Conservation (phyloP, 306 rosid species). For the Quercus ilex region DNA sequence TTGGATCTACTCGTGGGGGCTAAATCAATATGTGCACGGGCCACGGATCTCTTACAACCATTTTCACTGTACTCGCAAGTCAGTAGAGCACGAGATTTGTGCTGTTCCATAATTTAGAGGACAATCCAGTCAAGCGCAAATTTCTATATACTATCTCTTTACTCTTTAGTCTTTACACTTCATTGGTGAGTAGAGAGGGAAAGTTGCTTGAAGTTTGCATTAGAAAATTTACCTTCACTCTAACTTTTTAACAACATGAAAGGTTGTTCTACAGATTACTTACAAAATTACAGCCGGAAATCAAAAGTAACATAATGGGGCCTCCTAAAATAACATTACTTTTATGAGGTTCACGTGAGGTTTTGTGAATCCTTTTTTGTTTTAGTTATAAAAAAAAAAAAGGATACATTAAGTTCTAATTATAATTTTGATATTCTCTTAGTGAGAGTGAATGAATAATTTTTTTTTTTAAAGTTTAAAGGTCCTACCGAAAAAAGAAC, state of each 20-base stretch:
- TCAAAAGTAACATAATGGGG: background rate
- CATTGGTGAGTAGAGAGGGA: background rate
- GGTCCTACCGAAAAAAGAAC: too few relatives aligned
- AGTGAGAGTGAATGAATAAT: too few relatives aligned
- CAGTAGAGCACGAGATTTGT: background rate
- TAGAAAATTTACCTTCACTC: background rate
- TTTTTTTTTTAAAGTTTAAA: too few relatives aligned
- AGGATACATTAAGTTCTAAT: background rate
- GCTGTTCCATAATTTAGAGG: background rate
- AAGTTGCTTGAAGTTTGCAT: background rate
- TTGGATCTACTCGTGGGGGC: background rate
- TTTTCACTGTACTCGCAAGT: too few relatives aligned
- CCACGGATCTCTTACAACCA: background rate
- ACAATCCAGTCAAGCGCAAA: background rate
- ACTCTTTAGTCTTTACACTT: too few relatives aligned
- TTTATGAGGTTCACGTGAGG: background rate
- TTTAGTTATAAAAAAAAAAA: too few relatives aligned
- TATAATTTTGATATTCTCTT: background rate
- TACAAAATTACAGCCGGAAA: background rate
- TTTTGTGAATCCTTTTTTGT: background rate
- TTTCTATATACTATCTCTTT: background rate
- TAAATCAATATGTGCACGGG: background rate
- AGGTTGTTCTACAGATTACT: background rate
- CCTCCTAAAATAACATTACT: background rate
- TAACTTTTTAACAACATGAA: background rate